A percentile compares a stretch with the other conserved stretches of the same genome.
Conservation (phyloP, 2,329 filamentous ascomycete genomes). For the Cladosporium sp. region DNA sequence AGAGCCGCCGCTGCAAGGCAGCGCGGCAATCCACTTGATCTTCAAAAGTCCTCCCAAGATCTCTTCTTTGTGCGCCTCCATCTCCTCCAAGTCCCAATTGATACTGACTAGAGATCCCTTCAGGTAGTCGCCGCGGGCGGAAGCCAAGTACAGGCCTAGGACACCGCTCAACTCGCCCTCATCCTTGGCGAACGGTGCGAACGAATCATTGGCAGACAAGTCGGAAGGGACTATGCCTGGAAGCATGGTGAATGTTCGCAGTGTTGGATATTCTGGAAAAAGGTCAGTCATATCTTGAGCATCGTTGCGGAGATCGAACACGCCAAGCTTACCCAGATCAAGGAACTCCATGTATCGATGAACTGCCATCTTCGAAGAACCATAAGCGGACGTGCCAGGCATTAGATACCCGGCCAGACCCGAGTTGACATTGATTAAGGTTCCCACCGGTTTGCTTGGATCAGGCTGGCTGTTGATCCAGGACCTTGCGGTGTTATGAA, state of each 20-base stretch:
- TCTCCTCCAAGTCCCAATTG: constrained; percentile 22
- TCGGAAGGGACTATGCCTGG: constrained; percentile 29
- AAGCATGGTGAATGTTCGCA: constrained; percentile 30
- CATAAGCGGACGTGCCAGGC: constrained; percentile 29
- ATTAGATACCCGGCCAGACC: constrained; percentile 23
- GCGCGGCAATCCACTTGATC: constrained; percentile 10
- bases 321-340: constrained; percentile 17
- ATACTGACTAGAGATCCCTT: constrained; percentile 21
- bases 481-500: constrained; percentile 15
- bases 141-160: constrained; percentile 26
- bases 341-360: constrained; percentile 30
- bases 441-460: constrained; percentile 21
- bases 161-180: constrained; percentile 25
- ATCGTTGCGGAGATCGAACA: background rate
- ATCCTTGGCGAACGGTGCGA: constrained; percentile 28
- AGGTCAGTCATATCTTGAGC: background rate
- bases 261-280: constrained; percentile 24
- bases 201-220: constrained; percentile 21
- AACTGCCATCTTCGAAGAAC: constrained; percentile 29
- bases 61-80: constrained; percentile 20
- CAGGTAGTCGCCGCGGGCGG: constrained; percentile 28
- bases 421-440: constrained; percentile 27
- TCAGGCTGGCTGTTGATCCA: constrained; percentile 20
- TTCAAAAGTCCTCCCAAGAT: constrained; percentile 27
- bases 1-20: constrained; percentile 14